Evolutionary conservation across 2,329 filamentous ascomycete genomes (phyloP), one percentile per base, ranked within the genome.

Genomic region (Penicillium corylophilum): DNA sequence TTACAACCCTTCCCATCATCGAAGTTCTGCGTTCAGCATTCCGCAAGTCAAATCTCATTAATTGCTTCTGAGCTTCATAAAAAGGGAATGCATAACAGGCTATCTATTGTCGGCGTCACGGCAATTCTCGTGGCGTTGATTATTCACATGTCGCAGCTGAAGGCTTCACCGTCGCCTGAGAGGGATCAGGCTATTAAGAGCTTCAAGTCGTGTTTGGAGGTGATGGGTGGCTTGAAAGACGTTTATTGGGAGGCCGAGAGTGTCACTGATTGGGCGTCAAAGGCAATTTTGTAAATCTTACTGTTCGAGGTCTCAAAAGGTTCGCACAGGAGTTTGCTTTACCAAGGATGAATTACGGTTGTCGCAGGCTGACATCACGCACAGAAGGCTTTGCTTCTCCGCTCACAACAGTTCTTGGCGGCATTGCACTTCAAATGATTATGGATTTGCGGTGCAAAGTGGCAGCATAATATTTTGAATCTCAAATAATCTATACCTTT

Each of bases 41-140:
- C 53, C 6, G 51, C 56, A 1, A 50, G 48, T 13, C 53, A 59
- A 36, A 59, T 59, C 15, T 54, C 54, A 1, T 46, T 46, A 8
- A 51, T 54, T n/a, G 51, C 54, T 0, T 56, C 51, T 2, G 54
- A 56, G 16, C 24, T 59, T 1, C 48, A 54, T 24, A 39, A 51
- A 10, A 44, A 43, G 9, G 40, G 40, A 5, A 42, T 59, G 10
- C 56, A 59, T 20, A 40, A 40, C 9, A 40, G 56, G 9, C 9
- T 59, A 5, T 54, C 56, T 8, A 46, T 59, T 18, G 18, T 56
- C 7, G 53, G 53, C 13, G 50, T 58, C 10, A 58, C 56, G 7
- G 53, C 50, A 0, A 58, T 56, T n/a, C 48, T 58, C 1, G 50
- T 58, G 16, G 53, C 56, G 15, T 7, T 58, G 20, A 53, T 58